Base-by-base conservation (phyloP, 176 grass and related monocot species). In the Oryza glumipatula region DNA sequence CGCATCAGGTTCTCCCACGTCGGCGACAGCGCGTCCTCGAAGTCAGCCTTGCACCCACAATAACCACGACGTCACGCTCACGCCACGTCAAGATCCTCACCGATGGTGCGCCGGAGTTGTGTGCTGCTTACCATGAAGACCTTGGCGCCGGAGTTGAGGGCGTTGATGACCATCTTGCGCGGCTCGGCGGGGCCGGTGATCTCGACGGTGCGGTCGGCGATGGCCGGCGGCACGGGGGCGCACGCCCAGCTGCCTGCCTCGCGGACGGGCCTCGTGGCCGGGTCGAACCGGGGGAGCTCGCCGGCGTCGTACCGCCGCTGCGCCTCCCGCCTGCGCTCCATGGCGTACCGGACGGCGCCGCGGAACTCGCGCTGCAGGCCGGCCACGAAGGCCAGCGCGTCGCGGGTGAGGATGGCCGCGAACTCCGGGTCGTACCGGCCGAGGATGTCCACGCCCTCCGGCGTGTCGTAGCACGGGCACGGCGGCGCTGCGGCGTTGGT, bases 1-100 rank as follows among this genome's bases (percentile, higher is more conserved):
- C 68, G 85, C 95, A 98, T 93, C 87, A 98, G 87, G 85, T 98
- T 98, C 87, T 95, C 93, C 95, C 95, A 98, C 73, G 88, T 98
- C 80, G 95, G 95, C 80, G 95, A 89, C 74, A 98, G 82, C 24
- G 95, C 86, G 85, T 98, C 95, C 95, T 98, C 93, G 73, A 98
- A 92, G 84, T 98, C 95, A 30, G 93, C 95, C 95, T 98, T 52
- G 30, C 67, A 72, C 64, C 14, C 16, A 56, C 5, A 36, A 36
- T 36, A 36, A 36, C 35, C 4, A 65, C 69, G 16, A 30, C 28
- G 28, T 30, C 28, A 30, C 28, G 28, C 1, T n/a, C 66, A 67
- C 58, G 39, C 9, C 52, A 65, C 45, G 6, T 19, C 51, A 56
- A 15, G 47, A 36, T 36, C 35, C 35, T 36, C 28, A 36, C 35